phyloP scores from a whole-genome alignment of 2,329 filamentous ascomycete species.

The Fusarium heterosporum region DNA sequence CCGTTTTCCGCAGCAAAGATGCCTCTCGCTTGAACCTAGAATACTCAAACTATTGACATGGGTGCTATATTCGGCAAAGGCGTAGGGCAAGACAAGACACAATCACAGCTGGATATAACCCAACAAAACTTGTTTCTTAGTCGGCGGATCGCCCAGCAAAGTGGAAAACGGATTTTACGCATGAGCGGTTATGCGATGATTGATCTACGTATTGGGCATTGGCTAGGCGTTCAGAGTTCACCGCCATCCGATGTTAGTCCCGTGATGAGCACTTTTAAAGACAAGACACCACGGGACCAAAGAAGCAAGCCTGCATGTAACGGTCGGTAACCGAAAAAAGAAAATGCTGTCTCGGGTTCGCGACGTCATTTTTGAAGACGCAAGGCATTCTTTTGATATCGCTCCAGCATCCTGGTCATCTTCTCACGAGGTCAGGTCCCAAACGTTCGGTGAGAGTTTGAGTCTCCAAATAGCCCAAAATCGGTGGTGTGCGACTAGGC shows the following conservation, averaged over 20 bases:
- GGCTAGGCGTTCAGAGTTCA: constrained; percentile 30
- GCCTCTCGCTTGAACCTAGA: constrained; percentile 25
- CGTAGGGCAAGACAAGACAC: constrained; percentile 10
- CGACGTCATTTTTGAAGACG: constrained; percentile 38
- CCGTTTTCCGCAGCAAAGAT: constrained; percentile 39
- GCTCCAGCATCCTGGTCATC: constrained; percentile 9
- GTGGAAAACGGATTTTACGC: constrained; percentile 6
- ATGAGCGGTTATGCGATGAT: constrained; percentile 26
- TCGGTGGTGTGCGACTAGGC: constrained; percentile 34
- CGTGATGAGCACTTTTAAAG: constrained; percentile 24
- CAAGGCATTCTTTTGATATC: constrained; percentile 33
- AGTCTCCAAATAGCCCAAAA: constrained; percentile 28
- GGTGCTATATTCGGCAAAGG: constrained; percentile 36
- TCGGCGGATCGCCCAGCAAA: constrained; percentile 5
- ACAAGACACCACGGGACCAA: constrained; percentile 35
- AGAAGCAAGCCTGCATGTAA: constrained; percentile 28
- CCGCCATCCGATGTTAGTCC: constrained; percentile 32
- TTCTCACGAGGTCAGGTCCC: constrained; percentile 36
- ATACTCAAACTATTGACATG: constrained; percentile 37
- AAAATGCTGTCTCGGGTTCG: constrained; percentile 13
- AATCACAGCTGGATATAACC: background rate
- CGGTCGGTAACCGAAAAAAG: constrained; percentile 27
- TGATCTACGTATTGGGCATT: constrained; percentile 20
- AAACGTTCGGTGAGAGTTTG: constrained; percentile 36
- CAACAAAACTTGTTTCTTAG: constrained; percentile 20